These are phyloP conservation scores for Wickerhamomyces bisporus DNA, from an alignment of 805 yeast genomes.

Conservation along the genomic window DNA sequence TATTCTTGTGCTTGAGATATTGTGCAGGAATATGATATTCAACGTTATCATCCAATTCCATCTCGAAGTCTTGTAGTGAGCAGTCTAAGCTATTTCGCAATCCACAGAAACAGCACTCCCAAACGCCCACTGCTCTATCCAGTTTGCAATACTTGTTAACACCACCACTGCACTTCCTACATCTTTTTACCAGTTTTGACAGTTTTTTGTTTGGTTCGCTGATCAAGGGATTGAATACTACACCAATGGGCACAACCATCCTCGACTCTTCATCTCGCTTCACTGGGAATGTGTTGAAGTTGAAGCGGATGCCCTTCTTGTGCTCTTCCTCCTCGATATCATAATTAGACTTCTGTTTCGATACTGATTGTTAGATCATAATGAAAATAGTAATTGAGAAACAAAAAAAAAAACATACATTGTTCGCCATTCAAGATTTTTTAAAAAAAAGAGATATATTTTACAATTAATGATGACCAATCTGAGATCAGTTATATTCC, in stretches of 20 bases:
- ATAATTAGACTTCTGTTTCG: neutral
- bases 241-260: constrained; percentile 85
- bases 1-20: constrained; percentile 51
- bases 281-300: constrained; percentile 83
- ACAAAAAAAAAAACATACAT: too few species aligned
- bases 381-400: too few species aligned
- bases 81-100: constrained; percentile 68
- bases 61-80: constrained; percentile 54
- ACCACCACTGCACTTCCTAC: constrained; percentile 74
- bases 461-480: too few species aligned
- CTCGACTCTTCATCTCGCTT: constrained; percentile 85
- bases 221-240: constrained; percentile 78
- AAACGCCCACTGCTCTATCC: constrained; percentile 64
- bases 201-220: constrained; percentile 56
- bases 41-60: constrained; percentile 62
- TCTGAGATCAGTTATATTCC: too few species aligned
- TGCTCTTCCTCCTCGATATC: constrained; percentile 45
- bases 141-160: constrained; percentile 80
- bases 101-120: constrained; percentile 82
- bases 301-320: constrained; percentile 60
- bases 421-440: too few species aligned
- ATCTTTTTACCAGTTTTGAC: constrained; percentile 51
- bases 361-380: too few species aligned
- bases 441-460: too few species aligned
- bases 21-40: constrained; percentile 62